Percentiles rank a stretch among this genome's conserved stretches.
Evolutionary conservation across 208 protist species (phyloP).

Genomic region (Acanthamoeba healyi): DNA sequence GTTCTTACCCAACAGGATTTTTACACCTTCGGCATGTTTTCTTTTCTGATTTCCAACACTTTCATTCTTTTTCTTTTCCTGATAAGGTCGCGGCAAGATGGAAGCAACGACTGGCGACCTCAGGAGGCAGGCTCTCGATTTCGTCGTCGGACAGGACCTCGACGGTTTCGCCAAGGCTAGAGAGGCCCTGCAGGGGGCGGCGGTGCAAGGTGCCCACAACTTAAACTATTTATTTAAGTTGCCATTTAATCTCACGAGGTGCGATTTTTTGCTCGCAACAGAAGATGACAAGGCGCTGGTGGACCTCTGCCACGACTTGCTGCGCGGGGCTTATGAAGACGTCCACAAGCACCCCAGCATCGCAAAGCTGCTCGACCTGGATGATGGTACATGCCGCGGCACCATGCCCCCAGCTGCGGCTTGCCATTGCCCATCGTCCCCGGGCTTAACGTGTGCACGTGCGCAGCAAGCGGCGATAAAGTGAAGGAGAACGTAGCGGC

Average conservation of each 20-base stretch:
- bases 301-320: background rate
- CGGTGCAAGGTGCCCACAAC: background rate
- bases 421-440: too few relatives aligned
- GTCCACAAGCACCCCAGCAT: background rate
- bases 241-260: background rate
- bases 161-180: background rate
- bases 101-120: background rate
- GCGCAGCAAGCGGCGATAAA: background rate
- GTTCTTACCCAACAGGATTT: background rate
- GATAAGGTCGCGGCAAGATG: background rate
- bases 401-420: background rate
- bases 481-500: conserved; percentile 3
- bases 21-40: background rate
- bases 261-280: background rate
- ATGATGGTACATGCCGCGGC: background rate
- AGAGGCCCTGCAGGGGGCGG: background rate
- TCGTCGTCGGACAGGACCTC: background rate
- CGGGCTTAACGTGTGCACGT: background rate
- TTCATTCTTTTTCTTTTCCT: conserved; percentile 10
- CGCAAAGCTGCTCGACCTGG: background rate
- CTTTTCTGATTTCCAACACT: background rate
- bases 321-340: conserved; percentile 22
- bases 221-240: background rate
- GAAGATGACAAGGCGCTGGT: background rate
- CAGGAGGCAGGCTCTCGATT: background rate